phyloP scores from a whole-genome alignment of 805 yeast genomes.

The Monosporozyma aquatica region DNA sequence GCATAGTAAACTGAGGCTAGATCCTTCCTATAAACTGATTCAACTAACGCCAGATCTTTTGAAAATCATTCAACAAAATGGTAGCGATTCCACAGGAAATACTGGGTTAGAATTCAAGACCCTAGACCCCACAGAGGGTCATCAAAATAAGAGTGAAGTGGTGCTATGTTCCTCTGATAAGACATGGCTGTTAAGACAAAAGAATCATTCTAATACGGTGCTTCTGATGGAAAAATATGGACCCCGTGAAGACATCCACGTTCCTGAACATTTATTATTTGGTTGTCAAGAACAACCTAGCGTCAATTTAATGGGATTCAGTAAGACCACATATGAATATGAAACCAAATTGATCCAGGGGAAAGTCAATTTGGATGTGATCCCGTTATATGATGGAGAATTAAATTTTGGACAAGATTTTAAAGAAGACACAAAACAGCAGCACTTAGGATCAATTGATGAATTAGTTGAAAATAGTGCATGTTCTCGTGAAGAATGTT shows the following conservation, averaged over 20 bases:
- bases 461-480: constrained; percentile 39
- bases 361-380: constrained; percentile 21
- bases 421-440: constrained; percentile 4
- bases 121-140: constrained; percentile 9
- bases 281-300: constrained; percentile 29
- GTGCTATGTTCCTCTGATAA: constrained; percentile 50
- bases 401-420: constrained; percentile 5
- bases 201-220: constrained; percentile 84
- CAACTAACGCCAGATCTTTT: constrained; percentile 46
- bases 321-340: constrained; percentile 26
- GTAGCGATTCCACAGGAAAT: constrained; percentile 5
- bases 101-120: constrained; percentile 24
- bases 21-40: constrained; percentile 37
- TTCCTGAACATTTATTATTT: constrained; percentile 19
- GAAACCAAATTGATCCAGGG: constrained; percentile 33
- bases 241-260: constrained; percentile 12
- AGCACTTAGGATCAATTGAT: constrained; percentile 20
- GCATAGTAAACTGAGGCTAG: constrained; percentile 17
- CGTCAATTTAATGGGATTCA: constrained; percentile 25
- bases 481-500: constrained; percentile 48
- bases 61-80: constrained; percentile 24
- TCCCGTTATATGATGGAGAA: constrained; percentile 35
- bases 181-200: constrained; percentile 63
- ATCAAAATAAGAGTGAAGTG: constrained; percentile 32
- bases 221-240: constrained; percentile 37